A percentile compares a stretch with the other conserved stretches of the same genome.
These are phyloP conservation scores for Rhododendron mucronatum DNA, from an alignment of 148 eudicot species.

Conservation along the genomic window DNA sequence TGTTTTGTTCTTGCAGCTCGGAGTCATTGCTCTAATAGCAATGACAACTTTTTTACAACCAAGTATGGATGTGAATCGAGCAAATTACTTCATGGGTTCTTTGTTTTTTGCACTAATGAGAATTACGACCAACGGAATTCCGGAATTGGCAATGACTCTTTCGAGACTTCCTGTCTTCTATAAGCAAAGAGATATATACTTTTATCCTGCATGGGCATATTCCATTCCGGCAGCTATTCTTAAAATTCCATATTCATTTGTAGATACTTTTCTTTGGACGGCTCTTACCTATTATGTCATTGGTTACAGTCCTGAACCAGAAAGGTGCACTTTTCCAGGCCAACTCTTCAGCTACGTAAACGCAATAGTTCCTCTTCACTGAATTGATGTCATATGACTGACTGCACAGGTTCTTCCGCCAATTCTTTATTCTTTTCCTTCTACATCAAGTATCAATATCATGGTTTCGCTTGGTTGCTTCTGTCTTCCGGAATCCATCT, in stretches of 20 bases:
- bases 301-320: constrained; percentile 55
- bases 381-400: background rate
- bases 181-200: constrained; percentile 55
- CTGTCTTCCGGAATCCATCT: constrained; percentile 27
- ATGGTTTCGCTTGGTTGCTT: constrained; percentile 52
- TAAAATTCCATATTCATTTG: constrained; percentile 50
- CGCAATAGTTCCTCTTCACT: background rate
- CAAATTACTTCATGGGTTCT: constrained; percentile 44
- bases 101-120: constrained; percentile 47
- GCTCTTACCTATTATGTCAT: constrained; percentile 55
- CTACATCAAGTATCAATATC: constrained; percentile 36
- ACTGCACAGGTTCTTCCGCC: constrained; percentile 39
- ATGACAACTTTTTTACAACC: constrained; percentile 66
- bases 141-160: constrained; percentile 51
- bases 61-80: constrained; percentile 33
- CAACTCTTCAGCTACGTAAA: background rate
- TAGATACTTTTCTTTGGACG: constrained; percentile 57
- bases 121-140: constrained; percentile 50
- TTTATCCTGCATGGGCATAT: constrained; percentile 81
- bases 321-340: constrained; percentile 30
- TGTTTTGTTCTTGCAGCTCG: constrained; percentile 25
- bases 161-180: constrained; percentile 59
- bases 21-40: constrained; percentile 46
- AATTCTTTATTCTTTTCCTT: constrained; percentile 35
- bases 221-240: constrained; percentile 54